Percentiles rank a stretch among this genome's conserved stretches.
phyloP scores from a whole-genome alignment of 495 filamentous ascomycete genomes.

The Podospora australis region DNA sequence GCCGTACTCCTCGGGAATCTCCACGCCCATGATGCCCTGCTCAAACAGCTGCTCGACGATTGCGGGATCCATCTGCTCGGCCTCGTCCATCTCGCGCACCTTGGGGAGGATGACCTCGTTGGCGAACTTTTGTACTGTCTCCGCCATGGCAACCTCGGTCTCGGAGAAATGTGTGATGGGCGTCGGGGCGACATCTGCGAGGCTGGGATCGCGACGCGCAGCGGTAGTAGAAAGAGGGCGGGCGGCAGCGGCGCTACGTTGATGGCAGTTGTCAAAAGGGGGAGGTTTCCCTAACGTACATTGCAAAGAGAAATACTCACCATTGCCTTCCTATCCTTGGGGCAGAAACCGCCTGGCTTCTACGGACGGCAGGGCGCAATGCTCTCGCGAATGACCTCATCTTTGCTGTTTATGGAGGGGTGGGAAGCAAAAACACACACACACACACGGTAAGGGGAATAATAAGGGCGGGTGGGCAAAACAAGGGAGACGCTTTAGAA shows the following conservation, averaged over 20 bases:
- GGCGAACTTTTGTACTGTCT: slow-evolving; percentile 86
- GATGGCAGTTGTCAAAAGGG: too few relatives aligned
- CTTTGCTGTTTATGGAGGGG: slow-evolving; percentile 3
- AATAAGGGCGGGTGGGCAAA: slow-evolving; percentile 7
- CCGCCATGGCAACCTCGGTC: slow-evolving; percentile 80
- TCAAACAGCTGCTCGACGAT: slow-evolving; percentile 93
- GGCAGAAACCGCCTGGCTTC: slow-evolving; percentile 34
- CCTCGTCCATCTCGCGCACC: slow-evolving; percentile 96
- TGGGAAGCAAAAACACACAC: too few relatives aligned
- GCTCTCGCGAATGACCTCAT: slow-evolving; percentile 69
- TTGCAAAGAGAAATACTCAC: too few relatives aligned
- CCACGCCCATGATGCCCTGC: slow-evolving; percentile 94
- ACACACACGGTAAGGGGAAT: slow-evolving; percentile 2
- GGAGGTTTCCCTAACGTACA: too few relatives aligned
- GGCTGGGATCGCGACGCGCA: slow-evolving; percentile 51
- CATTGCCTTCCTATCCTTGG: slow-evolving; percentile 25
- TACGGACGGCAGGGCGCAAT: slow-evolving; percentile 62
- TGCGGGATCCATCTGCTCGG: slow-evolving; percentile 82
- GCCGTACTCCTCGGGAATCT: slow-evolving; percentile 95
- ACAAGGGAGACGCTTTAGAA: too few relatives aligned
- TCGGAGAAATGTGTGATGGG: slow-evolving; percentile 93
- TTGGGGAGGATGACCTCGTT: slow-evolving; percentile 82
- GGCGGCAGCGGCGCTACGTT: slow-evolving; percentile 43
- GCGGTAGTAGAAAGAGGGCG: slow-evolving; percentile 68
- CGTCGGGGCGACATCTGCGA: slow-evolving; percentile 71